phyloP scores from a whole-genome alignment of 23 red algal genomes.

The Gracilaria gracilis region DNA sequence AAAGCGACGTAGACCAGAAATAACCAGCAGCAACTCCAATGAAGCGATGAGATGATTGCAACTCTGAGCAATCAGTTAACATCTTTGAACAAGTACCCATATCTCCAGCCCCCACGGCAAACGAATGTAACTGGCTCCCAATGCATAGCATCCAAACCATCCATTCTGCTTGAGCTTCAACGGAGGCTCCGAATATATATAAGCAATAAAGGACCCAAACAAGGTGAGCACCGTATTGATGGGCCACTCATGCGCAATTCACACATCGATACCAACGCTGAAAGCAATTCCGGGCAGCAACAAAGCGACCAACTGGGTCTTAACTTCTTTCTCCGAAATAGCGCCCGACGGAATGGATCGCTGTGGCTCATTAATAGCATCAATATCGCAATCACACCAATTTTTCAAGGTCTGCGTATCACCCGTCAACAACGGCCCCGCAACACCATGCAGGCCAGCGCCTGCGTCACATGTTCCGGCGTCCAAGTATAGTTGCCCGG shows the following conservation, averaged over 20 bases:
- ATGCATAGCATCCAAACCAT: slow-evolving; percentile 94
- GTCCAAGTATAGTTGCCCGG: slow-evolving; percentile 91
- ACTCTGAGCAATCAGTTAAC: no score
- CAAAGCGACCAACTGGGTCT: slow-evolving; percentile 85
- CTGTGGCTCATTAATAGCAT: slow-evolving; percentile 99
- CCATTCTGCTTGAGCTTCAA: slow-evolving; percentile 99
- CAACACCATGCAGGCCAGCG: slow-evolving; percentile 87
- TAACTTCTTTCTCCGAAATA: slow-evolving; percentile 86
- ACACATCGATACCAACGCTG: slow-evolving; percentile 80
- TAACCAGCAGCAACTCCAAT: no score
- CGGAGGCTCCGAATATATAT: slow-evolving; percentile 98
- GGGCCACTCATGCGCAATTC: slow-evolving; percentile 81
- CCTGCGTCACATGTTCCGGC: slow-evolving; percentile 77
- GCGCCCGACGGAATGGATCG: slow-evolving; percentile 94
- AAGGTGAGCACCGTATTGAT: slow-evolving; percentile 63
- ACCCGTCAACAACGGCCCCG: slow-evolving; percentile 93
- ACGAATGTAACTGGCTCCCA: slow-evolving; percentile 95
- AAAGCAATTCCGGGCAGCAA: slow-evolving; percentile 73
- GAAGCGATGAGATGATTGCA: no score
- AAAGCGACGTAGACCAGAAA: no score
- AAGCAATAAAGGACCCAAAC: slow-evolving; percentile 88
- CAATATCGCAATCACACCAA: slow-evolving; percentile 95
- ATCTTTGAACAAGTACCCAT: no score
- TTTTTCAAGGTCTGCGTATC: slow-evolving; percentile 96
- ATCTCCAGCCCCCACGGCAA: slow-evolving; percentile 99